Percentiles rank a stretch among this genome's conserved stretches.
phyloP scores from a whole-genome alignment of 441 rosid species.

The Eruca vesicaria region DNA sequence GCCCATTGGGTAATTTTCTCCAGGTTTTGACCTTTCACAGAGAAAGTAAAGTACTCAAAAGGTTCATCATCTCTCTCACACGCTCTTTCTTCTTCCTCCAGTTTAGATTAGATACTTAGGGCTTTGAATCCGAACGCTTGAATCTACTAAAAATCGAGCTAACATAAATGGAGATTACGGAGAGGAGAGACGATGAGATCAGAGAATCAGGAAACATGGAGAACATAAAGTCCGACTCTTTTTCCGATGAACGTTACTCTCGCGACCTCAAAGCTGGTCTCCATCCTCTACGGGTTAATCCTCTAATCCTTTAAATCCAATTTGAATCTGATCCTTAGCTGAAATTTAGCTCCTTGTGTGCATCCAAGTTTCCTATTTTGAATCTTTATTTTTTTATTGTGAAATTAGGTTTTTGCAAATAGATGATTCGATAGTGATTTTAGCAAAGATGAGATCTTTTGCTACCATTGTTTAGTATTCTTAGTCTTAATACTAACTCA shows the following conservation, averaged over 20 bases:
- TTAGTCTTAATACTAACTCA: no score
- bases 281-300: constrained; percentile 82
- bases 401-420: background rate
- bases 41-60: background rate
- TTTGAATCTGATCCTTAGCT: constrained; percentile 12
- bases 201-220: constrained; percentile 20
- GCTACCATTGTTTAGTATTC: no score
- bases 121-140: constrained; percentile 29
- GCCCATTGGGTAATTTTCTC: constrained; percentile 6
- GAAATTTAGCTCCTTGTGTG: background rate
- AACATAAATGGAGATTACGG: constrained; percentile 52
- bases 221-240: constrained; percentile 29
- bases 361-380: background rate
- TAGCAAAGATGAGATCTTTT: background rate
- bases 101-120: constrained; percentile 34
- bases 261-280: constrained; percentile 86
- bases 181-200: constrained; percentile 61
- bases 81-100: background rate
- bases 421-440: background rate
- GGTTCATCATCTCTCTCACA: background rate
- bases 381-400: background rate
- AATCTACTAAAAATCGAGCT: constrained; percentile 6
- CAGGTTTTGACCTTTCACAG: constrained; percentile 6
- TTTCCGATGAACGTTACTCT: constrained; percentile 67
- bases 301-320: background rate